These are phyloP conservation scores for Letharia columbiana DNA, from an alignment of 495 filamentous ascomycete genomes.

Conservation along the genomic window DNA sequence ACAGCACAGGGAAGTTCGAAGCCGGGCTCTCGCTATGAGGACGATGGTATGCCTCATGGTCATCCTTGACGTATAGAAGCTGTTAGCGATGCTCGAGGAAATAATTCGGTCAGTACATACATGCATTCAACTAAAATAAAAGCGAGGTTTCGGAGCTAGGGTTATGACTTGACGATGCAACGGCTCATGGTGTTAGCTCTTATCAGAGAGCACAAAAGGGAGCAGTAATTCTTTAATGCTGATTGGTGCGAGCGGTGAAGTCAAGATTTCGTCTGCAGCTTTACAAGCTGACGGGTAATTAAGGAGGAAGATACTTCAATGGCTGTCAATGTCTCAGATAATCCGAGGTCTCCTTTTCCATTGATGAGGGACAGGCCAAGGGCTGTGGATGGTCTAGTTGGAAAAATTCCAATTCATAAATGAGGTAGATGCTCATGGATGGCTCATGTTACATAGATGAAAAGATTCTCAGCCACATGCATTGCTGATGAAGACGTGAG, in stretches of 20 bases:
- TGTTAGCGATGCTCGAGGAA: neutral
- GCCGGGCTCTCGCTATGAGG: constrained; percentile 15
- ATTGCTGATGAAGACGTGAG: neutral
- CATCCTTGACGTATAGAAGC: constrained; percentile 27
- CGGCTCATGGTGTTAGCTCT: constrained; percentile 12
- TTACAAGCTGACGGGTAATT: neutral
- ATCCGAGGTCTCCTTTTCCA: neutral
- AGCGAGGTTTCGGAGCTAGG: constrained; percentile 6
- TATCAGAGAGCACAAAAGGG: constrained; percentile 2
- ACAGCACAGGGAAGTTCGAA: constrained; percentile 9
- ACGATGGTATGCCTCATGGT: constrained; percentile 28
- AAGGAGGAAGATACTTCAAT: neutral
- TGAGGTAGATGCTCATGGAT: neutral
- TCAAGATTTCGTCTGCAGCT: neutral
- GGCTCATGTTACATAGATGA: neutral
- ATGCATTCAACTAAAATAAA: constrained; percentile 4
- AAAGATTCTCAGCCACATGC: neutral
- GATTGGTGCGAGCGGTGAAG: neutral
- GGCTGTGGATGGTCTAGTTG: neutral
- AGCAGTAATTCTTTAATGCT: neutral
- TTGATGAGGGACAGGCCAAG: neutral
- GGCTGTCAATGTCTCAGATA: neutral
- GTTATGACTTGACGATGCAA: constrained; percentile 9
- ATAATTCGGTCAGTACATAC: neutral
- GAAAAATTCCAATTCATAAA: neutral